phyloP scores from a whole-genome alignment of 129 eudicot species.

The Pseudognaphalium luteoalbum region DNA sequence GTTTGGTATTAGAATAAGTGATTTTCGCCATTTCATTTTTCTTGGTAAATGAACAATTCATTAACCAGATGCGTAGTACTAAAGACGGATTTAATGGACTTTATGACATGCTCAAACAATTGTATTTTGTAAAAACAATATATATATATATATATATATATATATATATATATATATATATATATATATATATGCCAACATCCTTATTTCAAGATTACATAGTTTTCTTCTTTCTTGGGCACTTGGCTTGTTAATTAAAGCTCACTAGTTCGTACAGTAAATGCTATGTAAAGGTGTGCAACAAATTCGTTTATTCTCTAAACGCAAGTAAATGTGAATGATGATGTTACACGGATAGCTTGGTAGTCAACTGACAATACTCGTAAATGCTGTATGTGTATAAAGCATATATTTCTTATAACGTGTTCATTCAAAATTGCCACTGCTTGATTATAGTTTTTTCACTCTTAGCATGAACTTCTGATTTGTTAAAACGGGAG shows the following conservation, averaged over 20 bases:
- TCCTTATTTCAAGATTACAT: neutral
- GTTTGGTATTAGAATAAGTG: neutral
- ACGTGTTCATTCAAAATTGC: neutral
- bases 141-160: too few species aligned
- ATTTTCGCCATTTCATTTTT: neutral
- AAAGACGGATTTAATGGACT: neutral
- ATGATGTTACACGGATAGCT: neutral
- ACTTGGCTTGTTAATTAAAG: neutral
- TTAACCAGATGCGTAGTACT: constrained; percentile 1
- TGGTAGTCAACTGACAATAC: neutral
- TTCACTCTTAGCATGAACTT: constrained; percentile 9
- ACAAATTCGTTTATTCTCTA: neutral
- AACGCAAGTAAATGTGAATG: neutral
- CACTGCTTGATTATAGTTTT: neutral
- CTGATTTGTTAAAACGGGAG: neutral
- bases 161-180: too few species aligned
- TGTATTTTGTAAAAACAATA: neutral
- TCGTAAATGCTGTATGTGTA: neutral
- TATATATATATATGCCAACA: too few species aligned
- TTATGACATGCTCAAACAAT: neutral
- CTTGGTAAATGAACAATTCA: neutral
- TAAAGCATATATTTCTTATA: neutral
- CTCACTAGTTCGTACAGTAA: neutral
- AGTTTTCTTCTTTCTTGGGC: neutral
- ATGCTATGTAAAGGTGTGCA: neutral